Percentiles rank a stretch among this genome's conserved stretches.
Conservation (phyloP, 306 rosid species). For the Cucumis melo region DNA sequence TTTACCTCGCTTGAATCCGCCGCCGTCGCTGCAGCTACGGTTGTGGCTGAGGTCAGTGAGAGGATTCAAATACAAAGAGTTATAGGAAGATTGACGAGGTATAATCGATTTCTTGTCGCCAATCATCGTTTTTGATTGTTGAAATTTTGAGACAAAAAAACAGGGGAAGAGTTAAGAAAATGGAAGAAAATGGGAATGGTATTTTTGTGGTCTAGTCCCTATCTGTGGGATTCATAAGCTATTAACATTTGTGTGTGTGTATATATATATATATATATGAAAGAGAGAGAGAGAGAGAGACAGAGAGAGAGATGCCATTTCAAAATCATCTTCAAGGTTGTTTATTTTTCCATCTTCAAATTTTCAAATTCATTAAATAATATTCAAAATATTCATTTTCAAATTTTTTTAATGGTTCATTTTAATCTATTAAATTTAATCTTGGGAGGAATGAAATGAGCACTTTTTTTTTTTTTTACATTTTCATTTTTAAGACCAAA, state of each 20-base stretch:
- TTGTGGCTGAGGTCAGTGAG: constrained; percentile 35
- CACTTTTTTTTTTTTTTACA: no score
- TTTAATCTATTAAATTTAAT: no score
- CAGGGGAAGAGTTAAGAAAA: background rate
- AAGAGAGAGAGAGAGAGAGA: no score
- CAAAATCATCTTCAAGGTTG: background rate
- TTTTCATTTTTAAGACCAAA: no score
- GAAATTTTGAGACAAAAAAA: background rate
- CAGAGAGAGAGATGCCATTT: background rate
- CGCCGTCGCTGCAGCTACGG: constrained; percentile 50
- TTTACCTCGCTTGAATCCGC: background rate
- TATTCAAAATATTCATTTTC: no score
- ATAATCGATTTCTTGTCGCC: background rate
- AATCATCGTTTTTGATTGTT: background rate
- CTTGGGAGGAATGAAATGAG: no score
- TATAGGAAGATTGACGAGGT: constrained; percentile 28
- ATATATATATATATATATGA: background rate
- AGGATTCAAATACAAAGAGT: constrained; percentile 39
- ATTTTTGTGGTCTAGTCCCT: background rate
- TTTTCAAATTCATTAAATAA: no score
- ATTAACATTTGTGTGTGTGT: no score
- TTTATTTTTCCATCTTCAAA: background rate
- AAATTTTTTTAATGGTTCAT: no score
- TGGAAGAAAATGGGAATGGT: background rate
- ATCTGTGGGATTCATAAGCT: background rate